Evolutionary conservation across 306 rosid species (phyloP), one percentile per base, ranked within the genome.

Genomic region (Lupinus albus): DNA sequence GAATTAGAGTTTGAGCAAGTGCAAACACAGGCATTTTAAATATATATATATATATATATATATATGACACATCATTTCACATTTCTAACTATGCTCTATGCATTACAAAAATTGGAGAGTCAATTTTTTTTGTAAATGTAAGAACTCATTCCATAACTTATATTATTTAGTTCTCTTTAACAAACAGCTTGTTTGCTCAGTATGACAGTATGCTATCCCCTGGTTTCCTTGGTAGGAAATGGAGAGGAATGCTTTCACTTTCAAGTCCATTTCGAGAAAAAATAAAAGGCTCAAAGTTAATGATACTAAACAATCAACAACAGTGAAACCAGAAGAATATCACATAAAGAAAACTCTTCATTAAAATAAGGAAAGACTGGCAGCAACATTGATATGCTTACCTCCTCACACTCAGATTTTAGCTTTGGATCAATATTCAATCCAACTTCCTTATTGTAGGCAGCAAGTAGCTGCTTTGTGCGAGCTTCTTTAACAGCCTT

Each of bases 391-490:
- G 56, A 64, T 14, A 60, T 39, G 21, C 41, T 57, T 70, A 89
- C 97, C 90, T 81, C 80, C 81, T 89, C 86, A 7, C 96, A 87
- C 82, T 89, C 96, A 46, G 80, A 57, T 81, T 85, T 86, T 71
- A 84, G 80, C 65, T 85, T 86, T 8, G 91, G 78, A 53, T 87
- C 89, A 64, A 92, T 83, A 61, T 64, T 72, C 73, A 84, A 67
- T 61, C 96, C 96, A 50, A 55, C 45, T 78, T 76, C 57, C 71
- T 68, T 83, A 79, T 84, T 84, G 81, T 89, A 92, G 45, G 89
- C 96, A 30, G 91, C 91, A 72, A 92, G 78, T 54, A 84, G 52
- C 53, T 86, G 70, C 72, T 82, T 84, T 33, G 95, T 92, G 21
- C 79, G 88, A 46, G 83, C 89, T 70, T 89, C 91, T 79, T 86